phyloP scores from a whole-genome alignment of 2,329 filamentous ascomycete genomes.

The Capronia coronata region DNA sequence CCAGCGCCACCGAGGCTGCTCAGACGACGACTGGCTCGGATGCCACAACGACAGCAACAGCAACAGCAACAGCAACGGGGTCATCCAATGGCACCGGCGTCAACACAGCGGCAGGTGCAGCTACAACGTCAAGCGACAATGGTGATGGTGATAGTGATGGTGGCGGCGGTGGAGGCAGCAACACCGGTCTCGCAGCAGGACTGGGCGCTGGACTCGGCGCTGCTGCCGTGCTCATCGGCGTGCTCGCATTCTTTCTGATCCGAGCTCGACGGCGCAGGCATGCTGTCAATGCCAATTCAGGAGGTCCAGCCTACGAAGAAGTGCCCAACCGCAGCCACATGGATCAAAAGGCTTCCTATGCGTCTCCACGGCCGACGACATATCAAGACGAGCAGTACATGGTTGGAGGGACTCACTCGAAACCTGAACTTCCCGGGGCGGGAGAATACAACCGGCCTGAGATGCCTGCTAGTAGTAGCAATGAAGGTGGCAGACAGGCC shows the following conservation, averaged over 20 bases:
- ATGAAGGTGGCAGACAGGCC: background rate
- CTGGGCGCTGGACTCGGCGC: constrained; percentile 12
- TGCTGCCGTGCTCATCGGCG: constrained; percentile 10
- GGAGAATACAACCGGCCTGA: constrained; percentile 5
- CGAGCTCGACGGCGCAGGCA: background rate
- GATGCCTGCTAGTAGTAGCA: background rate
- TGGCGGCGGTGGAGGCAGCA: constrained; percentile 2
- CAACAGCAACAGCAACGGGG: background rate
- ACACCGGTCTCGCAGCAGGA: constrained; percentile 14
- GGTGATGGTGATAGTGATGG: no score
- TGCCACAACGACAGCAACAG: background rate
- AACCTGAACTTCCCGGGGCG: constrained; percentile 9
- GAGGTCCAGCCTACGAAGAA: background rate
- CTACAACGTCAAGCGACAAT: no score
- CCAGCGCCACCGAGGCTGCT: no score
- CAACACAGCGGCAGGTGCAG: no score
- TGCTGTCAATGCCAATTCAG: background rate
- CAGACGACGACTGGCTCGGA: no score
- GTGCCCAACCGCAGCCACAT: background rate
- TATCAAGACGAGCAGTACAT: background rate
- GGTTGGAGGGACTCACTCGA: background rate
- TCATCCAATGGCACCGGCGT: no score
- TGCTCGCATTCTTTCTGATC: constrained; percentile 10
- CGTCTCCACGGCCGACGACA: background rate
- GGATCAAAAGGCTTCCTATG: background rate